Evolutionary conservation across 2,329 filamentous ascomycete species (phyloP), one percentile per base, ranked within the genome.

Genomic region (Diaporthe velutina): DNA sequence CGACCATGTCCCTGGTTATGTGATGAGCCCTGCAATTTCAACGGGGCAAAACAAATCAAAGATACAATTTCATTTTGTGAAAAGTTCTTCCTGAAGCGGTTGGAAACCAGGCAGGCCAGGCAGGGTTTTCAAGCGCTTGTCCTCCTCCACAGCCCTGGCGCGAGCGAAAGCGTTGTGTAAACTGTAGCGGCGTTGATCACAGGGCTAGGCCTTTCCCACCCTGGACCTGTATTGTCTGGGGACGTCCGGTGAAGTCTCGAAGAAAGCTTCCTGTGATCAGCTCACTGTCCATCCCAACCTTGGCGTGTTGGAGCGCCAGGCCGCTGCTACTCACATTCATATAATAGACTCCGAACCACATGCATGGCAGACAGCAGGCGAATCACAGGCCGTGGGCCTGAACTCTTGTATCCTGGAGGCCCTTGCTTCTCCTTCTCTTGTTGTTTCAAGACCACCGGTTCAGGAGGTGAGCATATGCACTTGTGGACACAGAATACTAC

Each of bases 401-500:
- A 52, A 40, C 45, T 54, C 33, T 54, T 17, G 13, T 5, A 40
- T 30, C 48, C 48, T 52, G 48, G 48, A 68, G 48, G 19, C 19
- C 33, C 45, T 38, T 54, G 64, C 48, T 30, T 45, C 54, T 68
- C 30, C 30, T 45, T 30, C 64, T 68, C 19, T 68, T 54, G 48
- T 19, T 50, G 71, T 73, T 58, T 40, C 61, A 73, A 35, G 61
- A 54, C 19, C 28, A 54, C 54, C 71, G 60, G 2, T 38, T 61
- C 40, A 60, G 61, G 61, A 73, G 71, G 40, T 54, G 64, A 68
- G 48, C 30, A 68, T 40, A 54, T 68, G 64, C 48, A 68, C 48
- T 12, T 9, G 38, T 54, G 33, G 33, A 54, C 45, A 38, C 33
- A 28, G 19, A 68, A 68, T 68, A 40, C 64, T 22, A 68, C 64